A percentile compares a stretch with the other conserved stretches of the same genome.
These are phyloP conservation scores for Epichloe festucae DNA, from an alignment of 2,329 filamentous ascomycete species.

Conservation along the genomic window DNA sequence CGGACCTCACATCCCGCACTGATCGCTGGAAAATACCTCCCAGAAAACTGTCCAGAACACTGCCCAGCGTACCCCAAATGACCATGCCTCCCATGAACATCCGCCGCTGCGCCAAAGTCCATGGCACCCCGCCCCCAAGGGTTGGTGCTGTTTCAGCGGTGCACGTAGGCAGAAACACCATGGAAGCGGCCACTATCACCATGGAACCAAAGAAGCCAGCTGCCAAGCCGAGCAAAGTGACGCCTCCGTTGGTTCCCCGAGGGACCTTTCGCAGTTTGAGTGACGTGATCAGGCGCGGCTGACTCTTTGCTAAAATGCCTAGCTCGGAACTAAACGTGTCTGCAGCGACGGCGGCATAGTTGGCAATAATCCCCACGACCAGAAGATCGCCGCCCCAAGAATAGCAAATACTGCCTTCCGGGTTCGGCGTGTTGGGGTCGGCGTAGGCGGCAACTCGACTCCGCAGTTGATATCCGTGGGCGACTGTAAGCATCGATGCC, in stretches of 20 bases:
- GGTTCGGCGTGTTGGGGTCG: constrained; percentile 17
- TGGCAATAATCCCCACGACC: constrained; percentile 54
- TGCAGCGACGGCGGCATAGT: constrained; percentile 83
- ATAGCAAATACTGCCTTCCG: constrained; percentile 38
- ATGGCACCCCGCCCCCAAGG: constrained; percentile 32
- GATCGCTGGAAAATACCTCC: constrained; percentile 77
- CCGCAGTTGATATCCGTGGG: constrained; percentile 48
- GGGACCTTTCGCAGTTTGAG: constrained; percentile 65
- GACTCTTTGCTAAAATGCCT: constrained; percentile 67
- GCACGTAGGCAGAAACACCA: constrained; percentile 59
- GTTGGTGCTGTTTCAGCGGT: constrained; percentile 22
- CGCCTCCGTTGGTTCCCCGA: constrained; percentile 84
- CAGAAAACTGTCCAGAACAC: constrained; percentile 74
- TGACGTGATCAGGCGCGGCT: constrained; percentile 78
- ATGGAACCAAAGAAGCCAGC: constrained; percentile 65
- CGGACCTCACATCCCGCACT: constrained; percentile 69
- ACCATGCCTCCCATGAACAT: constrained; percentile 46
- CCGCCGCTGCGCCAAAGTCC: constrained; percentile 33
- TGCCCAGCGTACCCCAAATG: constrained; percentile 64
- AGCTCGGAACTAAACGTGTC: constrained; percentile 95
- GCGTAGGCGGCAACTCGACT: constrained; percentile 29
- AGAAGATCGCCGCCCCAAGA: constrained; percentile 50
- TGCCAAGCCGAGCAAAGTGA: constrained; percentile 59
- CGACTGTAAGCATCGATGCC: constrained; percentile 50
- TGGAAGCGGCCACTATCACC: constrained; percentile 52